Conservation (phyloP, 805 yeast genomes). For the Lachancea meyersii region DNA sequence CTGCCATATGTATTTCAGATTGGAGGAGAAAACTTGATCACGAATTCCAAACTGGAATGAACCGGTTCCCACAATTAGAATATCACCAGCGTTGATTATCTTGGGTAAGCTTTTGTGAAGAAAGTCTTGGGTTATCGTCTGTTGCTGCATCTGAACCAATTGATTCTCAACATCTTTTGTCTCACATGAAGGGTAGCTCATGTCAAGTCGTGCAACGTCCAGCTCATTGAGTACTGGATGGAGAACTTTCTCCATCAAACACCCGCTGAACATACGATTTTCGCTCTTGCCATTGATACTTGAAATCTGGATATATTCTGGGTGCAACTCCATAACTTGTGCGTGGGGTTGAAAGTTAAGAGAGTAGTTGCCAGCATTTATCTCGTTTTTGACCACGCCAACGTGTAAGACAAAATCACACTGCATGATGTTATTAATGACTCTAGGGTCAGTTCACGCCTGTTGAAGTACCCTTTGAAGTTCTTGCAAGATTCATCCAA, state of each 20-base stretch:
- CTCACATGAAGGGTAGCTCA: slow-evolving; percentile 12
- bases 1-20: slow-evolving; percentile 52
- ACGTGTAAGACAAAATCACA: slow-evolving; percentile 66
- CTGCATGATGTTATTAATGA: slow-evolving; percentile 41
- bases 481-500: slow-evolving; percentile 62
- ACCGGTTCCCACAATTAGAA: slow-evolving; percentile 76
- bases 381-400: slow-evolving; percentile 64
- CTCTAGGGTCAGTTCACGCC: slow-evolving; percentile 47
- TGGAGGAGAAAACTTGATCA: slow-evolving; percentile 55
- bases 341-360: slow-evolving; percentile 39
- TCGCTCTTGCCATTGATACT: slow-evolving; percentile 14
- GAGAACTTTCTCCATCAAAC: slow-evolving; percentile 47
- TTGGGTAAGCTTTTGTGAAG: slow-evolving; percentile 38
- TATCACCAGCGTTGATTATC: slow-evolving; percentile 55
- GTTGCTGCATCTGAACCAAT: slow-evolving; percentile 8
- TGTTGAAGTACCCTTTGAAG: slow-evolving; percentile 70
- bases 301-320: slow-evolving; percentile 42
- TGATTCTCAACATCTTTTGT: not conserved
- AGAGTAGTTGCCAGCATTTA: slow-evolving; percentile 62
- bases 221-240: slow-evolving; percentile 37
- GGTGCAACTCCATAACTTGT: slow-evolving; percentile 44
- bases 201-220: slow-evolving; percentile 26
- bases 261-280: slow-evolving; percentile 33
- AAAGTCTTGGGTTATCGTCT: slow-evolving; percentile 44
- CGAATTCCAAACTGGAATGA: slow-evolving; percentile 73